Evolutionary conservation across 1,284 basidiomycete genomes (phyloP).

Genomic region (Apiotrichum akiyoshidainum): DNA sequence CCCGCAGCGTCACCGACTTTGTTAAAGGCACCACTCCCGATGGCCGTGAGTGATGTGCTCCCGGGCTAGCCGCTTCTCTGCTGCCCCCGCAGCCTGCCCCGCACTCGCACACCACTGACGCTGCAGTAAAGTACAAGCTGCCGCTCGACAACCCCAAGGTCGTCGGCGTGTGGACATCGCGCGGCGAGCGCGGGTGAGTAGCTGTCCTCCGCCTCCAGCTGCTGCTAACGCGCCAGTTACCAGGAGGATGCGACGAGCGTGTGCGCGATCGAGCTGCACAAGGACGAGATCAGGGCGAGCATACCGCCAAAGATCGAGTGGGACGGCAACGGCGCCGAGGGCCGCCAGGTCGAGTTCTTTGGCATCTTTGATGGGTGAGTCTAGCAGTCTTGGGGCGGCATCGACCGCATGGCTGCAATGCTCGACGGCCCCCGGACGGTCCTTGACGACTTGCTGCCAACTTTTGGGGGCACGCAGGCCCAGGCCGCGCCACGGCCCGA

Average conservation of each 20-base stretch:
- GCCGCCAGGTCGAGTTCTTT: slow-evolving; percentile 74
- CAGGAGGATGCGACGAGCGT: slow-evolving; percentile 83
- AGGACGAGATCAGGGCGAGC: slow-evolving; percentile 65
- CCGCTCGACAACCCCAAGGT: slow-evolving; percentile 51
- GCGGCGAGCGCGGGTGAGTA: slow-evolving; percentile 67
- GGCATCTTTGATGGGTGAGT: slow-evolving; percentile 84
- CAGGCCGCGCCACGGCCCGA: no score
- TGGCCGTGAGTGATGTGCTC: background rate
- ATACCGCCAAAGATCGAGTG: slow-evolving; percentile 64
- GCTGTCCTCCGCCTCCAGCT: background rate
- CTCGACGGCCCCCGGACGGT: no score
- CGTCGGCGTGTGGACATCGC: slow-evolving; percentile 69
- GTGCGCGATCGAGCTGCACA: slow-evolving; percentile 67
- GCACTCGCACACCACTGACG: background rate
- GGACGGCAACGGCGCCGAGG: slow-evolving; percentile 54
- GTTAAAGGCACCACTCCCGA: background rate
- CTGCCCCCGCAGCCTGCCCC: no score
- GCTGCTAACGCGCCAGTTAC: slow-evolving; percentile 50
- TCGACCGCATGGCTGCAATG: no score
- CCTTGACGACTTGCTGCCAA: no score
- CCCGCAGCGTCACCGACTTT: background rate
- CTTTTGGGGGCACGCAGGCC: no score
- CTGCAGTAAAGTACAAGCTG: slow-evolving; percentile 43
- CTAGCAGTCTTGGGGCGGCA: background rate
- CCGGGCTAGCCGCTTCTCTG: no score